Conservation (phyloP, 2,329 filamentous ascomycete species). For the Graphilbum ipis-grandicollis region DNA sequence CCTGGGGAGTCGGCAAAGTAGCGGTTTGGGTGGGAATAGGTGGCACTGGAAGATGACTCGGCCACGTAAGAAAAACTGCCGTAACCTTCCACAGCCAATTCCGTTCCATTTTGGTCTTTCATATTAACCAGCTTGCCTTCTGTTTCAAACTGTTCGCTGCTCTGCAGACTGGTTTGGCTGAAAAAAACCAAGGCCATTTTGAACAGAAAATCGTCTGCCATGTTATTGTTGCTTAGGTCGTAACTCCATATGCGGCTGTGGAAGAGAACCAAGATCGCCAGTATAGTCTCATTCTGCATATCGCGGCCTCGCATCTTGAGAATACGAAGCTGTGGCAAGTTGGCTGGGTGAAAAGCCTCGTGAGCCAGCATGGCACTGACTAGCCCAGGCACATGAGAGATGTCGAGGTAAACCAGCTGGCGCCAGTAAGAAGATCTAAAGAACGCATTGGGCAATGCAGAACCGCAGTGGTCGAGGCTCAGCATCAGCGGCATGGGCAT, state of each 20-base stretch:
- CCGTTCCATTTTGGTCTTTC: constrained; percentile 3
- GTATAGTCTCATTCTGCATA: constrained; percentile 22
- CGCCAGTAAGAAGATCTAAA: constrained; percentile 20
- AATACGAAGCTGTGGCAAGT: constrained; percentile 30
- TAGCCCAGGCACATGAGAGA: constrained; percentile 31
- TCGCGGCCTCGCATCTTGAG: constrained; percentile 31
- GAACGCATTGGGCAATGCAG: constrained; percentile 22
- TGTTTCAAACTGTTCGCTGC: constrained; percentile 20
- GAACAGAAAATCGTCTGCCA: constrained; percentile 27
- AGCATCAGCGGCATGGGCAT: constrained; percentile 19
- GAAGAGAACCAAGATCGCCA: constrained; percentile 18
- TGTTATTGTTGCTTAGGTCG: constrained; percentile 32
- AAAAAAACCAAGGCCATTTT: constrained; percentile 15
- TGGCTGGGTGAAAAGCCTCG: constrained; percentile 7
- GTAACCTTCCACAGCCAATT: constrained; percentile 16
- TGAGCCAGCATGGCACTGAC: constrained; percentile 15
- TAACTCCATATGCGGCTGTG: constrained; percentile 34
- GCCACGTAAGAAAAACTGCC: constrained; percentile 26
- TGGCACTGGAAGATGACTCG: constrained; percentile 28
- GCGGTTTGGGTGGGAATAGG: constrained; percentile 27
- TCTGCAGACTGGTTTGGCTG: constrained; percentile 14
- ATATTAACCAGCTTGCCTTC: constrained; percentile 25
- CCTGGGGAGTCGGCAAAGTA: constrained; percentile 30
- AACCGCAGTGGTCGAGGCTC: constrained; percentile 24
- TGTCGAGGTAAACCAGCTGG: constrained; percentile 32